Conservation (phyloP, 768 basidiomycete genomes). For the Lactarius deliciosus region DNA sequence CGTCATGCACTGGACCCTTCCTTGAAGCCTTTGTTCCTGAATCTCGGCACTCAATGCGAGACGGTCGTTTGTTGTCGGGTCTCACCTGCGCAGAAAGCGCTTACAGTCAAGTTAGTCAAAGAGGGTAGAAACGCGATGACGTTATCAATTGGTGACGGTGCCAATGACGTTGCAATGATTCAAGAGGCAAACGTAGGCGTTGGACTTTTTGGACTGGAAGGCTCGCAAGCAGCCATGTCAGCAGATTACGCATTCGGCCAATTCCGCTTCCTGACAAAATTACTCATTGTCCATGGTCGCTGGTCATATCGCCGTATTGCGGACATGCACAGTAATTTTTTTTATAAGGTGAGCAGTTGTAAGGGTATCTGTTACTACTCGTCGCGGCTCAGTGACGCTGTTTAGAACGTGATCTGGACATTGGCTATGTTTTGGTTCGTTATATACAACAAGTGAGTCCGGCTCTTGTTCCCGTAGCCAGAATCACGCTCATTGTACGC, state of each 20-base stretch:
- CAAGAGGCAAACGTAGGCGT: slow-evolving; percentile 99
- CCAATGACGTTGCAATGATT: slow-evolving; percentile 99
- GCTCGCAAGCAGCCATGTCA: slow-evolving; percentile 98
- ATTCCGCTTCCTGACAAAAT: slow-evolving; percentile 89
- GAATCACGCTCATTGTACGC: slow-evolving; percentile 28
- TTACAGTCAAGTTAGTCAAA: slow-evolving; percentile 94
- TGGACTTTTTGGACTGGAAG: slow-evolving; percentile 90
- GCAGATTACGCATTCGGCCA: slow-evolving; percentile 98
- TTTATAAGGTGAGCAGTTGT: slow-evolving; percentile 77
- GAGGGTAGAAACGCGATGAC: slow-evolving; percentile 97
- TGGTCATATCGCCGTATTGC: slow-evolving; percentile 97
- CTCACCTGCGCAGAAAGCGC: slow-evolving; percentile 96
- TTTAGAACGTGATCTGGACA: slow-evolving; percentile 88
- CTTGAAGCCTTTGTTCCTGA: slow-evolving; percentile 85
- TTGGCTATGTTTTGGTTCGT: slow-evolving; percentile 93
- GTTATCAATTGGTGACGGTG: slow-evolving; percentile 93
- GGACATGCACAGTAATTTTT: slow-evolving; percentile 97
- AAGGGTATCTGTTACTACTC: background rate
- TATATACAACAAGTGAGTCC: slow-evolving; percentile 75
- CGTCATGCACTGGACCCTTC: slow-evolving; percentile 73
- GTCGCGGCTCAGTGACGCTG: slow-evolving; percentile 20
- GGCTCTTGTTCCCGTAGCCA: slow-evolving; percentile 4
- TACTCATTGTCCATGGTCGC: slow-evolving; percentile 90
- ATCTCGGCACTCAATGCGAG: slow-evolving; percentile 92
- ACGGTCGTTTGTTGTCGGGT: slow-evolving; percentile 99